phyloP scores from a whole-genome alignment of 495 filamentous ascomycete species.

The Aspergillus sclerotiicarbonarius region DNA sequence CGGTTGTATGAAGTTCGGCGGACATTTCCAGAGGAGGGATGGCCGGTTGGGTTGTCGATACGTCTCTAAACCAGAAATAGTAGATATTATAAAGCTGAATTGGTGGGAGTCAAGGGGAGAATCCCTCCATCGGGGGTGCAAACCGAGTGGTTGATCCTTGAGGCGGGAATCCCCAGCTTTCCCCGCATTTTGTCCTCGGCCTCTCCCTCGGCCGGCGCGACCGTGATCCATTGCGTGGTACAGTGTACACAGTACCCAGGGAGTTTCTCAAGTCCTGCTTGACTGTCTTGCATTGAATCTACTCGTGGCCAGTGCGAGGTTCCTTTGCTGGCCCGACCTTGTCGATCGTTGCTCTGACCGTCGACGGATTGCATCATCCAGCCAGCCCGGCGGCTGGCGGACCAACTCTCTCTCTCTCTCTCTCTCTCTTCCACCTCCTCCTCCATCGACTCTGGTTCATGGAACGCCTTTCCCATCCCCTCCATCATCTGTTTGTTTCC shows the following conservation, averaged over 20 bases:
- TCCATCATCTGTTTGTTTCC: neutral
- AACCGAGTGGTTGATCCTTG: too few relatives aligned
- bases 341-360: neutral
- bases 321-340: neutral
- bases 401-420: neutral
- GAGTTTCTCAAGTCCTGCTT: too few relatives aligned
- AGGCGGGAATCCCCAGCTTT: conserved; percentile 12
- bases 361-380: conserved; percentile 10
- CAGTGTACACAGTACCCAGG: too few relatives aligned
- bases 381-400: neutral
- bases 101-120: too few relatives aligned
- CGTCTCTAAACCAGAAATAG: too few relatives aligned
- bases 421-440: neutral
- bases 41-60: too few relatives aligned
- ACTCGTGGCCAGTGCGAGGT: neutral
- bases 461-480: neutral
- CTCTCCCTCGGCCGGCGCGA: neutral
- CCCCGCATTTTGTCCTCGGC: conserved; percentile 23
- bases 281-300: neutral
- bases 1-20: too few relatives aligned
- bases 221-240: neutral
- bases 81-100: too few relatives aligned
- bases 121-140: too few relatives aligned
- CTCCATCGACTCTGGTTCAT: neutral
- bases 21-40: too few relatives aligned